Percentiles rank a stretch among this genome's conserved stretches.
Conservation (phyloP, 1,284 basidiomycete species). For the Puccinia hordei region DNA sequence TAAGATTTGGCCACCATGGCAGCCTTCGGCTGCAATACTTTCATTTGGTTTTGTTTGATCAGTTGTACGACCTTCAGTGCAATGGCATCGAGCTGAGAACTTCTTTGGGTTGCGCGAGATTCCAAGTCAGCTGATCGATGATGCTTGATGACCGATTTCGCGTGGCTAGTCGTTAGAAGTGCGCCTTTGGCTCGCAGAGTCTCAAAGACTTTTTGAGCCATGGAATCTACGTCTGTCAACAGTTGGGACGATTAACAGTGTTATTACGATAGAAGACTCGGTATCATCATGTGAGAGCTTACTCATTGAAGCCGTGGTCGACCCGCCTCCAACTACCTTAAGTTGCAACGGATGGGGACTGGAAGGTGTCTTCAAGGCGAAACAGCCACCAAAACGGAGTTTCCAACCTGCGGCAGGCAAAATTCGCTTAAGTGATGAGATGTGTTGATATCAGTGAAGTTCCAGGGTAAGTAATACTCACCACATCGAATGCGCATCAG, state of each 20-base stretch:
- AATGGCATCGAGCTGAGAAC: neutral
- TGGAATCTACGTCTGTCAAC: neutral
- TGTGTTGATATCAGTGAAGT: neutral
- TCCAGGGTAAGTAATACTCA: neutral
- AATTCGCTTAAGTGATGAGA: neutral
- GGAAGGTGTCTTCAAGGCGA: conserved; percentile 31
- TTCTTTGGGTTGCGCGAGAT: neutral
- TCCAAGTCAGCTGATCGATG: neutral
- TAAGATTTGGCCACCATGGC: conserved; percentile 4
- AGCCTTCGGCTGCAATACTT: conserved; percentile 4
- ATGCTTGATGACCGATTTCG: neutral
- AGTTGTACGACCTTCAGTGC: neutral
- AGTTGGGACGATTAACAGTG: neutral
- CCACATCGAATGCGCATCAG: conserved; percentile 44
- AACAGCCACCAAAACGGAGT: conserved; percentile 41
- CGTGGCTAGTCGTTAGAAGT: neutral
- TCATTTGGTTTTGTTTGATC: neutral
- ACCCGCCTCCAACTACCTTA: neutral
- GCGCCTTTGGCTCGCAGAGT: conserved; percentile 5
- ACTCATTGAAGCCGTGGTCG: neutral
- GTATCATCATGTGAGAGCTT: neutral
- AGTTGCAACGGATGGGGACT: conserved; percentile 23
- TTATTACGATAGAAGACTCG: neutral
- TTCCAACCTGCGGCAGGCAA: conserved; percentile 20
- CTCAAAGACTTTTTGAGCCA: neutral